Conservation (phyloP, 345 rosid genomes). For the Anacardium occidentale region DNA sequence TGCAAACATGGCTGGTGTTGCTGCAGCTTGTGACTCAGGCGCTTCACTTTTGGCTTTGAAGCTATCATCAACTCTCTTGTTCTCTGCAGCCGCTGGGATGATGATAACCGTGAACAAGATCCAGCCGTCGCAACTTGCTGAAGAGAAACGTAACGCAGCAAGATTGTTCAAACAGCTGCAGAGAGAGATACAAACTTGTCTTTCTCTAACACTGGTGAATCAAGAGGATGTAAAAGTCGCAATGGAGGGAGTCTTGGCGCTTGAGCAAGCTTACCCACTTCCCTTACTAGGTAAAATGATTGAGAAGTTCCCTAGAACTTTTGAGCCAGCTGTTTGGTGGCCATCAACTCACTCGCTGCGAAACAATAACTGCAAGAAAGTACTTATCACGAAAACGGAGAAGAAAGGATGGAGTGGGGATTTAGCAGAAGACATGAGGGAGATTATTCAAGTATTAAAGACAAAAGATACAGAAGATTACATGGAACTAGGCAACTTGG, state of each 20-base stretch:
- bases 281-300: slow-evolving; percentile 30
- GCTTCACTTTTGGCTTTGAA: slow-evolving; percentile 42
- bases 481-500: slow-evolving; percentile 38
- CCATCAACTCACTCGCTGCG: slow-evolving; percentile 4
- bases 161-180: slow-evolving; percentile 45
- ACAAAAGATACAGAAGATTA: slow-evolving; percentile 44
- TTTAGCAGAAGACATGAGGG: slow-evolving; percentile 39
- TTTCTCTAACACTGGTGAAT: slow-evolving; percentile 6
- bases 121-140: slow-evolving; percentile 56
- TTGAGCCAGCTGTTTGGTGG: slow-evolving; percentile 34
- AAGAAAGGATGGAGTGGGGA: slow-evolving; percentile 38
- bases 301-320: slow-evolving; percentile 26
- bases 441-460: slow-evolving; percentile 30
- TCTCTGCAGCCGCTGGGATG: slow-evolving; percentile 44
- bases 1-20: slow-evolving; percentile 51
- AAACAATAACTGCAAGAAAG: not conserved
- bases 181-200: slow-evolving; percentile 19
- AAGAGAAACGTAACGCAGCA: slow-evolving; percentile 52
- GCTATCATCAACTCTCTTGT: slow-evolving; percentile 41
- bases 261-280: slow-evolving; percentile 34
- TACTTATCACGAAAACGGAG: not conserved
- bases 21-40: slow-evolving; percentile 24
- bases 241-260: slow-evolving; percentile 26
- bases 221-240: slow-evolving; percentile 21
- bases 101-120: slow-evolving; percentile 52